phyloP scores from a whole-genome alignment of 1,284 basidiomycete genomes.

The Puccinia horiana region DNA sequence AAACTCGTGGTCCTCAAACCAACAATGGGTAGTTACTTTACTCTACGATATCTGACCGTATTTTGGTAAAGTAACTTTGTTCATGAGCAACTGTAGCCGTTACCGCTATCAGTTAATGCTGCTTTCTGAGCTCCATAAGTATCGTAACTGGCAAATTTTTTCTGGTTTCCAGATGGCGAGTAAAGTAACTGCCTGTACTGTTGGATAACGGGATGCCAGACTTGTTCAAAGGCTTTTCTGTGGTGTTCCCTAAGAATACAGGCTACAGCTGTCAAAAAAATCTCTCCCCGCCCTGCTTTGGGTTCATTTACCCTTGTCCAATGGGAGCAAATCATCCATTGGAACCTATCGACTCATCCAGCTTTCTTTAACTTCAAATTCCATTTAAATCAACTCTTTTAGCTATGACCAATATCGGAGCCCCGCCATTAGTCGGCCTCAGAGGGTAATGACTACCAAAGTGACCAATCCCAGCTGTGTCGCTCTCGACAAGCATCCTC shows the following conservation, averaged over 20 bases:
- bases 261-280: too few relatives aligned
- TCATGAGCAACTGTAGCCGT: background rate
- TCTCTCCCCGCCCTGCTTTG: too few relatives aligned
- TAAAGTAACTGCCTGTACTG: too few relatives aligned
- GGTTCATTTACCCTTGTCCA: too few relatives aligned
- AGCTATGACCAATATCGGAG: background rate
- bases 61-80: background rate
- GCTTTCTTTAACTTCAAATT: background rate
- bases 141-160: too few relatives aligned
- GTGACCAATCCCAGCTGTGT: background rate
- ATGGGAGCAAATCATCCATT: too few relatives aligned
- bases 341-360: too few relatives aligned
- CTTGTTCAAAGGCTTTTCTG: too few relatives aligned
- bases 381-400: background rate
- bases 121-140: background rate
- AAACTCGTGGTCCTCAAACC: too few relatives aligned
- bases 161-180: too few relatives aligned
- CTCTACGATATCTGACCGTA: background rate
- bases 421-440: background rate
- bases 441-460: background rate
- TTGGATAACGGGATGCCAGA: too few relatives aligned
- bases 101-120: background rate
- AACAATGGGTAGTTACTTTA: slow-evolving; percentile 8
- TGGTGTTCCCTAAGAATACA: too few relatives aligned
- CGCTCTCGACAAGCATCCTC: background rate